Evolutionary conservation across 2,329 filamentous ascomycete species (phyloP).

Genomic region (Alternaria triticimaculans): DNA sequence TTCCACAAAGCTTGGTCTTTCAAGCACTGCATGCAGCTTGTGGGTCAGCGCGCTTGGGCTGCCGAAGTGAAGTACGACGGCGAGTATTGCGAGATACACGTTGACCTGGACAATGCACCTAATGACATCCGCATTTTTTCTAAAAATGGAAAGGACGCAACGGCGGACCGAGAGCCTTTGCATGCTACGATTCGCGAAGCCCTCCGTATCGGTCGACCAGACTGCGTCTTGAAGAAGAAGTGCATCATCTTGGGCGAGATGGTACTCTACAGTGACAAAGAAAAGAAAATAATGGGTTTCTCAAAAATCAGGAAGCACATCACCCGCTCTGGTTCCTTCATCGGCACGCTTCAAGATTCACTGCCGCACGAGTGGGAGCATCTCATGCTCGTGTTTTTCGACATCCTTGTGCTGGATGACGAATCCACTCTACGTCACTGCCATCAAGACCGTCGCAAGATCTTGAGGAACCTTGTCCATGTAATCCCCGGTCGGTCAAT

Average conservation of each 20-base stretch:
- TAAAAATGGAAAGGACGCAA: conserved; percentile 91
- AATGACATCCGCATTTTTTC: conserved; percentile 81
- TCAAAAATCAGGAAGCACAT: conserved; percentile 85
- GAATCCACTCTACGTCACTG: conserved; percentile 58
- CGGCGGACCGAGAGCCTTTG: conserved; percentile 68
- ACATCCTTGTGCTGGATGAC: conserved; percentile 65
- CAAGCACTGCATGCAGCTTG: conserved; percentile 74
- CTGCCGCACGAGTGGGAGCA: conserved; percentile 63
- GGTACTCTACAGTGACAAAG: conserved; percentile 74
- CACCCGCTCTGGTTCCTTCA: conserved; percentile 70
- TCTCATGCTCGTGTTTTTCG: conserved; percentile 67
- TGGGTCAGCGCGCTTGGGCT: conserved; percentile 67
- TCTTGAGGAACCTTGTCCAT: conserved; percentile 64
- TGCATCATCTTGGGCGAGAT: conserved; percentile 88
- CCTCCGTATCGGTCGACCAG: conserved; percentile 64
- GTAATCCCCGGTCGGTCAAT: conserved; percentile 68
- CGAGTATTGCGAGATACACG: conserved; percentile 86
- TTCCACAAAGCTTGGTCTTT: conserved; percentile 61
- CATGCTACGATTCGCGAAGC: conserved; percentile 70
- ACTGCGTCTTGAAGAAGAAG: conserved; percentile 65
- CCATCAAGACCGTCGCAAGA: conserved; percentile 66
- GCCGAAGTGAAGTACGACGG: conserved; percentile 85
- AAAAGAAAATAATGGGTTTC: conserved; percentile 73
- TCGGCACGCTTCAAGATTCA: conserved; percentile 74
- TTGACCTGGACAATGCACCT: conserved; percentile 66